A percentile compares a stretch with the other conserved stretches of the same genome.
These are phyloP conservation scores for Mucuna pruriens DNA, from an alignment of 306 rosid genomes.

Conservation along the genomic window DNA sequence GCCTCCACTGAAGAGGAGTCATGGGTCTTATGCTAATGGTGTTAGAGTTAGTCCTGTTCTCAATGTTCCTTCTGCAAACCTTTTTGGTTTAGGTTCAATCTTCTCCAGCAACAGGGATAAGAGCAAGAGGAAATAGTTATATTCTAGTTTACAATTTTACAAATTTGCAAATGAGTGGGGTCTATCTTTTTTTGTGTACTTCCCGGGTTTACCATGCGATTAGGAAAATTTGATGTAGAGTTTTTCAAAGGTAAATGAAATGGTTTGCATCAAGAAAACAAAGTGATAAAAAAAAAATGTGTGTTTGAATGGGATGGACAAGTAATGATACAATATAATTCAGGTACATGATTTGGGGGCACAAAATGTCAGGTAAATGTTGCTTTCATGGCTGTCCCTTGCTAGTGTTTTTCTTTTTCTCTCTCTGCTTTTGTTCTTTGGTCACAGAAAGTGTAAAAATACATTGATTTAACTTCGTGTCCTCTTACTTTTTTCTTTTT, in stretches of 20 bases:
- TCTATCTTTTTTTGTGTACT: conserved; percentile 16
- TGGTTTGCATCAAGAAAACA: conserved; percentile 43
- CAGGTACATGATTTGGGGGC: conserved; percentile 63
- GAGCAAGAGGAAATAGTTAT: conserved; percentile 65
- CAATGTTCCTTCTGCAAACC: conserved; percentile 68
- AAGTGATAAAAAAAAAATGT: conserved; percentile 24
- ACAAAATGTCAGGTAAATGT: conserved; percentile 62
- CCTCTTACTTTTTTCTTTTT: not conserved
- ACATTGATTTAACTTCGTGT: conserved; percentile 31
- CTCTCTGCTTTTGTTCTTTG: conserved; percentile 43
- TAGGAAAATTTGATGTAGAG: conserved; percentile 41
- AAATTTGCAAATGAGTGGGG: conserved; percentile 43
- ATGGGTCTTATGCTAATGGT: conserved; percentile 57
- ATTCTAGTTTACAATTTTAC: conserved; percentile 25
- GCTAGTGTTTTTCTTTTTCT: conserved; percentile 38
- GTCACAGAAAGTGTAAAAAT: conserved; percentile 48
- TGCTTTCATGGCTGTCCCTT: conserved; percentile 63
- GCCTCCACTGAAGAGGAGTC: conserved; percentile 76
- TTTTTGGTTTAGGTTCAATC: conserved; percentile 79
- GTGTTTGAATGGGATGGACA: conserved; percentile 42
- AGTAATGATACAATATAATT: conserved; percentile 49
- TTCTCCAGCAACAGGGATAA: conserved; percentile 69
- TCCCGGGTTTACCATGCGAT: conserved; percentile 32
- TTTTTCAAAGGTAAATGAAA: conserved; percentile 41
- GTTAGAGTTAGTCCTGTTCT: conserved; percentile 65